Evolutionary conservation across 2,329 filamentous ascomycete species (phyloP).

Genomic region (Aaosphaeria pasadenensis): DNA sequence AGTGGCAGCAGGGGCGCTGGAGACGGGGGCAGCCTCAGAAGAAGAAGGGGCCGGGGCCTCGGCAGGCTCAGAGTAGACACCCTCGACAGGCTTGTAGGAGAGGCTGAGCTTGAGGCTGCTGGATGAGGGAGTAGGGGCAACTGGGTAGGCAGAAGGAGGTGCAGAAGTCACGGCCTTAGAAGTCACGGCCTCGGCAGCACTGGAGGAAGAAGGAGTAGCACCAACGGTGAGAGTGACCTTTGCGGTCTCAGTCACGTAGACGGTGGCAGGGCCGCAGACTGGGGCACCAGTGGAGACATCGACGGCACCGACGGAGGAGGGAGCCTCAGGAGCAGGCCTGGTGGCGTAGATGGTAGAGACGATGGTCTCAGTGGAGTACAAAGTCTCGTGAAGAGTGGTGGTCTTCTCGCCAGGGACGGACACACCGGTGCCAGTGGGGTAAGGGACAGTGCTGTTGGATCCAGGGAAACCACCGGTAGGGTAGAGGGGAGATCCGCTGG

Average conservation of each 20-base stretch:
- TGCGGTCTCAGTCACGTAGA: constrained; percentile 40
- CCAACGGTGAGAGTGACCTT: constrained; percentile 41
- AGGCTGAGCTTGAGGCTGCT: neutral
- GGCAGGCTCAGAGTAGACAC: constrained; percentile 3
- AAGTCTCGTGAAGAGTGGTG: constrained; percentile 20
- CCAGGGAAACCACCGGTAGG: constrained; percentile 28
- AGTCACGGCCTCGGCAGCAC: neutral
- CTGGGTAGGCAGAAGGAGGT: neutral
- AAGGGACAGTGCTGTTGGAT: constrained; percentile 19
- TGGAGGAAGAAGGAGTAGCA: neutral
- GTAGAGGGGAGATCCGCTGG: constrained; percentile 21
- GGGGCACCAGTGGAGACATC: constrained; percentile 13
- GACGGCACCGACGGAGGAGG: constrained; percentile 15
- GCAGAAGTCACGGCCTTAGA: neutral
- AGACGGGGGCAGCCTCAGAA: constrained; percentile 11
- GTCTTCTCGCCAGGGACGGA: constrained; percentile 13
- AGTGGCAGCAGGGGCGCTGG: constrained; percentile 9
- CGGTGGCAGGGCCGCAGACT: constrained; percentile 26
- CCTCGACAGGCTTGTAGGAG: neutral
- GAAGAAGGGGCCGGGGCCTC: constrained; percentile 6
- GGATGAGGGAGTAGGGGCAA: neutral
- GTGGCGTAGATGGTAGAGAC: constrained; percentile 26
- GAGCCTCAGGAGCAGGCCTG: constrained; percentile 13
- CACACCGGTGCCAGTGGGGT: constrained; percentile 13
- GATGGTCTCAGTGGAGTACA: constrained; percentile 23